Conservation (phyloP, 225 moss, liverwort and hornwort species). For the Thuidium tamariscinum region DNA sequence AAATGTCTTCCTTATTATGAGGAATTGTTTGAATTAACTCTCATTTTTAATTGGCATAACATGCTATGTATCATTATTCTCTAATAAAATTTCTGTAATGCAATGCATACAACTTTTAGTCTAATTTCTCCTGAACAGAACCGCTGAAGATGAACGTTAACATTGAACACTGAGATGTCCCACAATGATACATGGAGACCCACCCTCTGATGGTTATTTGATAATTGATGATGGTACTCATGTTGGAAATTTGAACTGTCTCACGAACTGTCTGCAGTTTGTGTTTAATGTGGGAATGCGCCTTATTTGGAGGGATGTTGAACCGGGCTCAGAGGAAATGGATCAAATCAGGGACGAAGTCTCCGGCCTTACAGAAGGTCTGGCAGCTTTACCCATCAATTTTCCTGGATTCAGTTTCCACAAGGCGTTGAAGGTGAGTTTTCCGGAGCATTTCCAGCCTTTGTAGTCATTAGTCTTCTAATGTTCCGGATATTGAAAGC, state of each 20-base stretch:
- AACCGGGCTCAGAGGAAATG: neutral
- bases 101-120: no score
- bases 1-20: neutral
- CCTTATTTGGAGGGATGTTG: neutral
- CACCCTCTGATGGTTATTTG: no score
- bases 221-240: neutral
- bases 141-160: no score
- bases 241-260: neutral
- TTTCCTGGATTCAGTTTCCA: constrained; percentile 1
- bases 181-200: no score
- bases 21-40: neutral
- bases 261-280: constrained; percentile 3
- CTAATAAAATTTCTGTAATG: no score
- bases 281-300: constrained; percentile 2
- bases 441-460: neutral
- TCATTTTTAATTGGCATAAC: neutral
- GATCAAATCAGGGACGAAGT: neutral
- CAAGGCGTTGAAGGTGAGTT: constrained; percentile 16
- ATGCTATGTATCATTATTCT: no score
- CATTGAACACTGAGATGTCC: no score
- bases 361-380: fast-evolving
- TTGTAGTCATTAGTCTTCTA: neutral
- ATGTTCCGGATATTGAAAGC: neutral
- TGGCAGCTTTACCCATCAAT: neutral
- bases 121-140: no score